phyloP scores from a whole-genome alignment of 257 asterid species.

The Penstemon barbatus region DNA sequence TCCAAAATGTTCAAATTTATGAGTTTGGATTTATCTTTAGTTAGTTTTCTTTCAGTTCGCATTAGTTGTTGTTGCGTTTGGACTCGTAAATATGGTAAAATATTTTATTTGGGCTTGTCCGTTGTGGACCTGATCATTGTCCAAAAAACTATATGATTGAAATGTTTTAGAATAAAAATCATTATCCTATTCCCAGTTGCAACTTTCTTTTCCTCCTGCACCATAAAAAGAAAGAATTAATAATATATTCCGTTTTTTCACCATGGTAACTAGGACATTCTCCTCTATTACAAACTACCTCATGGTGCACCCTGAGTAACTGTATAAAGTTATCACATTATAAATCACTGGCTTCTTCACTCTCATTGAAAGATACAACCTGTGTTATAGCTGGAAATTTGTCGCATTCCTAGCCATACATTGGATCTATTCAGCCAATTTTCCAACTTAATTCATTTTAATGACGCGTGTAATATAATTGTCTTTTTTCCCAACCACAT shows the following conservation, averaged over 20 bases:
- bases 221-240: slow-evolving; percentile 12
- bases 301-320: slow-evolving; percentile 16
- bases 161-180: slow-evolving; percentile 11
- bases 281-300: slow-evolving; percentile 14
- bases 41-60: slow-evolving; percentile 11
- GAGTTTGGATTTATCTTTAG: not conserved
- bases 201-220: not conserved
- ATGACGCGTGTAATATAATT: slow-evolving; percentile 32
- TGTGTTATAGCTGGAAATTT: slow-evolving; percentile 56
- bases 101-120: slow-evolving; percentile 17
- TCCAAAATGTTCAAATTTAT: not conserved
- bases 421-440: slow-evolving; percentile 25
- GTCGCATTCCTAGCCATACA: slow-evolving; percentile 41
- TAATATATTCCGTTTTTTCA: slow-evolving; percentile 10
- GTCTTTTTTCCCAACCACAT: slow-evolving; percentile 30
- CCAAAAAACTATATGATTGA: not conserved
- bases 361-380: slow-evolving; percentile 46
- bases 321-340: slow-evolving; percentile 15
- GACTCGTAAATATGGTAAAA: not conserved
- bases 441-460: slow-evolving; percentile 25
- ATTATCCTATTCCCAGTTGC: slow-evolving; percentile 18
- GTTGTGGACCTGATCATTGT: slow-evolving; percentile 13
- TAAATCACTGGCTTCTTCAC: slow-evolving; percentile 20
- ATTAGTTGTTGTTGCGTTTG: slow-evolving; percentile 8
- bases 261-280: slow-evolving; percentile 2